Base-by-base conservation (phyloP, 345 rosid genomes). In the Alliaria petiolata region DNA sequence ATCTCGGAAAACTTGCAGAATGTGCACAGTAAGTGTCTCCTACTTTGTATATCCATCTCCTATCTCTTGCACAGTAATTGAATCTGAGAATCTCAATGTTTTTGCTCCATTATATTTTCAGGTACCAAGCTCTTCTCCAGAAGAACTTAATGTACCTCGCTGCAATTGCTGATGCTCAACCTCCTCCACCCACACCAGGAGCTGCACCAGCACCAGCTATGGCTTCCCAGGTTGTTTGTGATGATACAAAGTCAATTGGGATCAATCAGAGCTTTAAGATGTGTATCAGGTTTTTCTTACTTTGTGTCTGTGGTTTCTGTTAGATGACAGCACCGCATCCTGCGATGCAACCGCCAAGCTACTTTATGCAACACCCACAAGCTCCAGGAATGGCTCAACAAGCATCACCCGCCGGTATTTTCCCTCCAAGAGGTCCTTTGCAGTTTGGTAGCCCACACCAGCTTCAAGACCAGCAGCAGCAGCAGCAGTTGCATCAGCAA, bases 101-200 rank as follows among this genome's bases (percentile, higher is more conserved):
- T 20, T 57, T 58, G 36, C 5, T 53, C 54, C 0, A 10, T 40
- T 34, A 4, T 62, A 25, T 33, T 8, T 14, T 54, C 63, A 93
- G 97, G 84, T 89, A 87, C 77, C 98, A 93, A 82, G 88, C 98
- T 56, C 84, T 76, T 77, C 88, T 93, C 69, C 97, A 93, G 75
- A 93, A 91, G 83, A 93, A 93, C 76, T 76, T 93, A 77, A 93
- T 93, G 98, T 93, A 91, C 73, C 81, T 93, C 25, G 96, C 97
- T 77, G 99, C 99, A 22, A 91, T 95, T 69, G 99, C 99, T 46
- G 99, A 95, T 85, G 97, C 97, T 12, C 97, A 95, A 71, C 99
- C 99, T 3, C 99, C 84, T 61, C 75, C 90, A 71, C 87, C 86
- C 3, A 72, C 91, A 20, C 49, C 67, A 56, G 76, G 62, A 47